phyloP scores from a whole-genome alignment of 805 yeast species.

The Suhomyces vadensis region DNA sequence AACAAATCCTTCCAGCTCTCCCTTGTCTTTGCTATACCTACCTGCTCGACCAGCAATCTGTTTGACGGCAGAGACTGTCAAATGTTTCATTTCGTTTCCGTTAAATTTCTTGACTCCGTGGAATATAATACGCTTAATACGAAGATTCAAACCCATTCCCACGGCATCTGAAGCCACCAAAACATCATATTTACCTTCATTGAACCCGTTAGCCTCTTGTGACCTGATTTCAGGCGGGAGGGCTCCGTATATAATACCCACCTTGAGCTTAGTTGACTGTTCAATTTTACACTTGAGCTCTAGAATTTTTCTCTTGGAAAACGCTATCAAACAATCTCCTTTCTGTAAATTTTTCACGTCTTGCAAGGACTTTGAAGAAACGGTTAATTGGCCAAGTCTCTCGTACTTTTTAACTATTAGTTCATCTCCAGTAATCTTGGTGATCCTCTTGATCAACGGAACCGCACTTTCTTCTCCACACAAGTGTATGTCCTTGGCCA shows the following conservation, averaged over 20 bases:
- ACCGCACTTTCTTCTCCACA: conserved; percentile 93
- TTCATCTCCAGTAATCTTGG: conserved; percentile 74
- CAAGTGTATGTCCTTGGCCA: conserved; percentile 81
- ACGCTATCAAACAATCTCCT: conserved; percentile 91
- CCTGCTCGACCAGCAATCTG: conserved; percentile 99
- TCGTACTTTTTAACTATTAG: conserved; percentile 69
- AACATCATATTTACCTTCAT: conserved; percentile 75
- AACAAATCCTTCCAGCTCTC: conserved; percentile 49
- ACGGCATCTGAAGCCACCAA: conserved; percentile 95
- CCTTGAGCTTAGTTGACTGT: conserved; percentile 56
- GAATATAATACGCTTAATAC: conserved; percentile 79
- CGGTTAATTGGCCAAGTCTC: conserved; percentile 70
- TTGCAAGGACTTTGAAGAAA: conserved; percentile 43
- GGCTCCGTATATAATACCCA: conserved; percentile 93
- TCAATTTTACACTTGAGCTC: conserved; percentile 72
- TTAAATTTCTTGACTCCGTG: conserved; percentile 67
- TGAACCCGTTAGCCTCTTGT: conserved; percentile 77
- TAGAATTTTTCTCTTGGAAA: conserved; percentile 73
- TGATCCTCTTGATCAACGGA: conserved; percentile 60
- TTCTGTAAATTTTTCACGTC: conserved; percentile 43
- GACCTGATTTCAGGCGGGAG: conserved; percentile 93
- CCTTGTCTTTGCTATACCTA: conserved; percentile 49
- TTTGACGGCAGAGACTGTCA: conserved; percentile 70
- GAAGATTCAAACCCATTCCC: conserved; percentile 94
- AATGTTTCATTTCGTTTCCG: conserved; percentile 50